Conservation (phyloP, 164 flowering plant genomes). For the Vitis riparia region DNA sequence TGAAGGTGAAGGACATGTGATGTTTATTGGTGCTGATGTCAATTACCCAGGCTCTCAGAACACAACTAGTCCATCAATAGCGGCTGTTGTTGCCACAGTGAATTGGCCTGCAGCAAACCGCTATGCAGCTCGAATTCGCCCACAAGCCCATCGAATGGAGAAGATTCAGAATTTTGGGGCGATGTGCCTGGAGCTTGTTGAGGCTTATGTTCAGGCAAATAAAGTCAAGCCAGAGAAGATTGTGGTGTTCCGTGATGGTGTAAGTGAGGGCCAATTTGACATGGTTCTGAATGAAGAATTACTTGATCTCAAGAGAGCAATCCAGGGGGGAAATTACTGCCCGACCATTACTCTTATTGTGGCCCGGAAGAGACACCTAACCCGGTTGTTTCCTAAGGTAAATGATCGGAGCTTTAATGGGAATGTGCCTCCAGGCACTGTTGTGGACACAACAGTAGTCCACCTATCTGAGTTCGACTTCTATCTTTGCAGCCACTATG, state of each 20-base stretch:
- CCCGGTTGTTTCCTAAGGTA: conserved; percentile 52
- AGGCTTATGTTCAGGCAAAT: conserved; percentile 41
- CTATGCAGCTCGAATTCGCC: conserved; percentile 57
- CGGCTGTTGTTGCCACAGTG: conserved; percentile 76
- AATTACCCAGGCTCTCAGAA: too few relatives aligned
- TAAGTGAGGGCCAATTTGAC: conserved; percentile 75
- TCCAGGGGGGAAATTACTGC: conserved; percentile 29
- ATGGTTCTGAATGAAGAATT: conserved; percentile 82
- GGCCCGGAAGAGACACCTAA: conserved; percentile 76
- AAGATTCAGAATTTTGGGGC: conserved; percentile 53
- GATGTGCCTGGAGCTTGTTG: conserved; percentile 63
- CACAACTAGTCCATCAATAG: conserved; percentile 56
- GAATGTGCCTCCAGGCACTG: conserved; percentile 80
- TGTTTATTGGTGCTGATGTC: conserved; percentile 51
- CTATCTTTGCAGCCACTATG: conserved; percentile 75
- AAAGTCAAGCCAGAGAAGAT: conserved; percentile 50
- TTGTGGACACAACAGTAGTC: conserved; percentile 61
- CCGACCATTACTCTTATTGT: conserved; percentile 70
- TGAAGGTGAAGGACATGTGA: conserved; percentile 38
- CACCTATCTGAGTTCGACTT: conserved; percentile 73
- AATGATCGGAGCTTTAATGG: conserved; percentile 33
- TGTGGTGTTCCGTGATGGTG: conserved; percentile 83
- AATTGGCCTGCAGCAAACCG: conserved; percentile 87
- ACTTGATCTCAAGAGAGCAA: conserved; percentile 36
- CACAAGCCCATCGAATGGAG: conserved; percentile 54